Evolutionary conservation across 1,284 basidiomycete genomes (phyloP).

Genomic region (Leucoagaricus sp.): DNA sequence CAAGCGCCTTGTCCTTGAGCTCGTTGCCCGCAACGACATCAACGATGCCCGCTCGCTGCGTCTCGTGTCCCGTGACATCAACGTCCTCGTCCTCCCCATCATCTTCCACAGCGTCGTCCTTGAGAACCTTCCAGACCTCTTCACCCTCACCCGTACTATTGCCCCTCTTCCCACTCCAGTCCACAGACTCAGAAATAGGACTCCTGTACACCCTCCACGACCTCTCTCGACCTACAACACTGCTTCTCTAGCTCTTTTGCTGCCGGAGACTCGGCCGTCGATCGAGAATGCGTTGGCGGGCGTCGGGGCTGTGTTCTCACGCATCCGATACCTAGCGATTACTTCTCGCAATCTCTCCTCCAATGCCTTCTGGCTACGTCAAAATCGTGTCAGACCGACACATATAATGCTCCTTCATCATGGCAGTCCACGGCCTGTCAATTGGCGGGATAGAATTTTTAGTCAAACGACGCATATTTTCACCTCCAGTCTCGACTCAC

Average conservation of each 20-base stretch:
- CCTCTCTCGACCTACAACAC: constrained; percentile 30
- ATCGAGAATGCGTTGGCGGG: constrained; percentile 32
- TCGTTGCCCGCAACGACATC: constrained; percentile 24
- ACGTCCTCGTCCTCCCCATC: constrained; percentile 33
- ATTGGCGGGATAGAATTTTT: constrained; percentile 34
- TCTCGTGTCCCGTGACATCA: constrained; percentile 31
- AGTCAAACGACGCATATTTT: constrained; percentile 33
- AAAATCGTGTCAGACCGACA: constrained; percentile 29
- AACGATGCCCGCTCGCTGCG: constrained; percentile 28
- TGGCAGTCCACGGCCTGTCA: constrained; percentile 31
- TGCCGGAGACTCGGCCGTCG: constrained; percentile 30
- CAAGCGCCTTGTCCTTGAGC: constrained; percentile 31
- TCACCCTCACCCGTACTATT: constrained; percentile 29
- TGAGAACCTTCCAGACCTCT: constrained; percentile 26
- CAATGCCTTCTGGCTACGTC: constrained; percentile 34
- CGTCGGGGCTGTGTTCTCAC: constrained; percentile 30
- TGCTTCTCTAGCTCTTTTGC: constrained; percentile 29
- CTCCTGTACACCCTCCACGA: constrained; percentile 28
- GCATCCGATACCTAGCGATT: constrained; percentile 32
- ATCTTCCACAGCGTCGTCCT: constrained; percentile 31
- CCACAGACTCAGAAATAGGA: constrained; percentile 26
- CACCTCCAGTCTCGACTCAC: constrained; percentile 30
- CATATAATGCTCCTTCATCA: constrained; percentile 33
- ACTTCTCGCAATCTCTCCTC: constrained; percentile 31
- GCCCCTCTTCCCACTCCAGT: constrained; percentile 19